These are phyloP conservation scores for Cordyceps farinosa DNA, from an alignment of 2,329 filamentous ascomycete species.

Conservation along the genomic window DNA sequence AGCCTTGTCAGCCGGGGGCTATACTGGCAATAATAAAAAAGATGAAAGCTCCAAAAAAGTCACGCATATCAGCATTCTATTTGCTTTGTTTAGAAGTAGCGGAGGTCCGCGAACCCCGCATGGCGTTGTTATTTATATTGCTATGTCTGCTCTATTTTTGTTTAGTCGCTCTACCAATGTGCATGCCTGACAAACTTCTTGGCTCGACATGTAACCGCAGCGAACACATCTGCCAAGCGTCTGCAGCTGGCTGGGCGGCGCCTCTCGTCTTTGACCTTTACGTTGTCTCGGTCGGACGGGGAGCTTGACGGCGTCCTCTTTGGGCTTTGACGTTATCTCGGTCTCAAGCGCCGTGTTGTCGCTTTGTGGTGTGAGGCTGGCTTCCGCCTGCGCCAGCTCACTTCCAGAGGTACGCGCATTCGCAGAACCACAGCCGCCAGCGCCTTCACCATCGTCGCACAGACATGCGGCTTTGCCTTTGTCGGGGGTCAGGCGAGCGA, in stretches of 20 bases:
- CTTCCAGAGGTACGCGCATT: slow-evolving; percentile 64
- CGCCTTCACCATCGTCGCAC: slow-evolving; percentile 36
- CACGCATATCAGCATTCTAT: background rate
- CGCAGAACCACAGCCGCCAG: slow-evolving; percentile 66
- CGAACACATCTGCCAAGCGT: slow-evolving; percentile 77
- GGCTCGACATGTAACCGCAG: slow-evolving; percentile 95
- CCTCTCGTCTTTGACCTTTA: slow-evolving; percentile 26
- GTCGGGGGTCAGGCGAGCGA: slow-evolving; percentile 67
- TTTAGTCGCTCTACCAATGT: slow-evolving; percentile 86
- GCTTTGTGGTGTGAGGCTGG: slow-evolving; percentile 29
- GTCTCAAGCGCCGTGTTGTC: slow-evolving; percentile 28
- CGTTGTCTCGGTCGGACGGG: slow-evolving; percentile 30
- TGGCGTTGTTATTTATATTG: slow-evolving; percentile 39
- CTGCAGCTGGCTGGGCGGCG: slow-evolving; percentile 51
- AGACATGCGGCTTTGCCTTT: slow-evolving; percentile 35
- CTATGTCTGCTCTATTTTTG: slow-evolving; percentile 64
- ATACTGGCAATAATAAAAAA: slow-evolving; percentile 14
- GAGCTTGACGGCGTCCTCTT: slow-evolving; percentile 32
- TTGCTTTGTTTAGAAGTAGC: background rate
- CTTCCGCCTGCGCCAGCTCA: slow-evolving; percentile 82
- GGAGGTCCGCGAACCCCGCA: background rate
- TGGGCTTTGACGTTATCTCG: slow-evolving; percentile 29
- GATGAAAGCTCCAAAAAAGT: background rate
- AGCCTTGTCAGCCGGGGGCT: slow-evolving; percentile 1
- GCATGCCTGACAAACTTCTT: slow-evolving; percentile 91